Percentiles rank a stretch among this genome's conserved stretches.
Evolutionary conservation across 352 stramenopile genomes (phyloP).

Genomic region (Pelagophyceae sp.): DNA sequence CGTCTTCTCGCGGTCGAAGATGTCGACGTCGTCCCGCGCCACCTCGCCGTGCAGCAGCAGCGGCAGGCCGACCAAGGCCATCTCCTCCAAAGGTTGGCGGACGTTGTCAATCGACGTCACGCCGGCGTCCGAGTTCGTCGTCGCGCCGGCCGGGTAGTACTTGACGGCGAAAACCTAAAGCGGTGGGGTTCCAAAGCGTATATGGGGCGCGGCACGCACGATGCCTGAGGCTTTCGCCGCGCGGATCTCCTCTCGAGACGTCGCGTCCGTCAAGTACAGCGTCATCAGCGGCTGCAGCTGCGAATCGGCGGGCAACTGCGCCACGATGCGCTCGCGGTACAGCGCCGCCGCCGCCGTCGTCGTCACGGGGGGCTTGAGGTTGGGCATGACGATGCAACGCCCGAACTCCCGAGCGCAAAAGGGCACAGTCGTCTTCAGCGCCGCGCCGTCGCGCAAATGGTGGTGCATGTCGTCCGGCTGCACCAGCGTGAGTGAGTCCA

Average conservation of each 20-base stretch:
- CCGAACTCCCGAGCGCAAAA: constrained; percentile 48
- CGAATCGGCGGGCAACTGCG: constrained; percentile 56
- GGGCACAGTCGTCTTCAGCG: constrained; percentile 48
- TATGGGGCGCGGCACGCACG: too few species aligned
- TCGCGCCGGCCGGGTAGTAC: constrained; percentile 95
- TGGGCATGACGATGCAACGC: constrained; percentile 90
- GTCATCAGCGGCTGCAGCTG: constrained; percentile 89
- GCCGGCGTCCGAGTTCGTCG: constrained; percentile 94
- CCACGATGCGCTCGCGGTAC: constrained; percentile 89
- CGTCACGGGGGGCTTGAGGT: constrained; percentile 90
- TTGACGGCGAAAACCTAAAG: constrained; percentile 94
- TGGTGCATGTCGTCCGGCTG: constrained; percentile 92
- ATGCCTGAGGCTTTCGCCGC: constrained; percentile 60
- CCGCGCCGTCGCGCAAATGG: constrained; percentile 84
- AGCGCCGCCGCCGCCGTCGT: constrained; percentile 82
- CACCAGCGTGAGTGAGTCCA: too few species aligned
- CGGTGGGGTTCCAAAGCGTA: too few species aligned
- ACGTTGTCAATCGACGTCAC: constrained; percentile 92
- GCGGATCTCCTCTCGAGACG: constrained; percentile 85
- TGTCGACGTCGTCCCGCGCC: constrained; percentile 88
- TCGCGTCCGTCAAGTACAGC: constrained; percentile 97
- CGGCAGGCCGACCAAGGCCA: constrained; percentile 68
- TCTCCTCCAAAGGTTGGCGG: constrained; percentile 58
- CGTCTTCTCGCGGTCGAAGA: constrained; percentile 92
- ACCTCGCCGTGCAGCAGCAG: constrained; percentile 91